Percentiles rank a stretch among this genome's conserved stretches.
phyloP scores from a whole-genome alignment of 1,284 basidiomycete genomes.

The Leccinum ponderosum region DNA sequence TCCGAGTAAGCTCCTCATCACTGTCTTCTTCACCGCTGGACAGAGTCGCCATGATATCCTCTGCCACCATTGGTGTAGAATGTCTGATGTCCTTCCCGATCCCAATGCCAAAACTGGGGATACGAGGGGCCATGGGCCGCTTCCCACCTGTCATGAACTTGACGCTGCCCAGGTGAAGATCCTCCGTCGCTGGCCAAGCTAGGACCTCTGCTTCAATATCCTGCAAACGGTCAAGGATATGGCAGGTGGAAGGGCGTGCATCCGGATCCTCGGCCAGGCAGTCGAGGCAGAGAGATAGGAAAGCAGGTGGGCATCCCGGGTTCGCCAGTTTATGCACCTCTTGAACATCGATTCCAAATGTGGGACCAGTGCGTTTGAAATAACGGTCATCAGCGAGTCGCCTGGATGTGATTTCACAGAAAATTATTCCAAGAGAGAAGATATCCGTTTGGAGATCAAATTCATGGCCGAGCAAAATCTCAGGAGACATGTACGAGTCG shows the following conservation, averaged over 20 bases:
- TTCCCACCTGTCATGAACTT: slow-evolving; percentile 71
- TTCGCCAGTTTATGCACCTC: slow-evolving; percentile 76
- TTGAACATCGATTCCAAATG: slow-evolving; percentile 74
- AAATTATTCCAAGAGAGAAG: slow-evolving; percentile 93
- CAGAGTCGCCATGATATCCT: slow-evolving; percentile 28
- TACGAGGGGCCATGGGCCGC: slow-evolving; percentile 64
- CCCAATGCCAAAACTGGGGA: slow-evolving; percentile 85
- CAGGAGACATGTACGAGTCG: slow-evolving; percentile 92
- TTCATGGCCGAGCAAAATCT: slow-evolving; percentile 88
- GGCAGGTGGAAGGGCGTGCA: slow-evolving; percentile 73
- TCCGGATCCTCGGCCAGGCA: slow-evolving; percentile 74
- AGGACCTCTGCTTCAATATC: slow-evolving; percentile 83
- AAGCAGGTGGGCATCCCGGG: slow-evolving; percentile 76
- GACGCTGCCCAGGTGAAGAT: slow-evolving; percentile 84
- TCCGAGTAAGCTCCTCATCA: slow-evolving; percentile 63
- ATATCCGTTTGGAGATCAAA: slow-evolving; percentile 95
- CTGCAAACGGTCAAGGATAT: slow-evolving; percentile 73
- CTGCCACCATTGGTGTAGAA: slow-evolving; percentile 18
- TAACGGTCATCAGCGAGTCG: slow-evolving; percentile 79
- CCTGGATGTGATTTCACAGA: slow-evolving; percentile 89
- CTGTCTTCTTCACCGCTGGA: slow-evolving; percentile 50
- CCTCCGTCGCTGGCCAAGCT: slow-evolving; percentile 62
- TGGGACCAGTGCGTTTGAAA: slow-evolving; percentile 79
- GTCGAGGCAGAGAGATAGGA: slow-evolving; percentile 77
- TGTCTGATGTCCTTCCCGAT: slow-evolving; percentile 58